Percentiles rank a stretch among this genome's conserved stretches.
These are phyloP conservation scores for Venturia nashicola DNA, from an alignment of 2,329 filamentous ascomycete species.

Conservation along the genomic window DNA sequence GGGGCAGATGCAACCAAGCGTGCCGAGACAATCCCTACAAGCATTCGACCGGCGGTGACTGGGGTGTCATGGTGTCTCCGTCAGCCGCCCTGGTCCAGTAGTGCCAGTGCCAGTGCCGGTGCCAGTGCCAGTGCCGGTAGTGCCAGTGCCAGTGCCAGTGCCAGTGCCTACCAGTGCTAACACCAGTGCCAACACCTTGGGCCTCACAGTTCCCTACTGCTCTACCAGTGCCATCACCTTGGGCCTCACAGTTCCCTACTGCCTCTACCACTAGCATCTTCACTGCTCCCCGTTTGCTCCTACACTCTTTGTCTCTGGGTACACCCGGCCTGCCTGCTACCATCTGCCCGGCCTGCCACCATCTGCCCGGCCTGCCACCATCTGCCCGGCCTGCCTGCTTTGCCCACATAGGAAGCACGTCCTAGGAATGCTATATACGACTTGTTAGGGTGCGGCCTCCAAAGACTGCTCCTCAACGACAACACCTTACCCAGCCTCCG, in stretches of 20 bases:
- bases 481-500: background rate
- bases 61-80: background rate
- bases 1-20: slow-evolving; percentile 1
- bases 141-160: background rate
- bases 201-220: too few species aligned
- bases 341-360: background rate
- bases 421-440: background rate
- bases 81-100: background rate
- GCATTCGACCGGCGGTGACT: background rate
- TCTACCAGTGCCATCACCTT: background rate
- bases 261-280: background rate
- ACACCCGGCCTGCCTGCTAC: too few species aligned
- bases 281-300: background rate
- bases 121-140: background rate
- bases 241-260: background rate
- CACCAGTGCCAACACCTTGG: background rate
- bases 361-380: background rate
- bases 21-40: slow-evolving; percentile 1
- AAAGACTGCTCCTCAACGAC: background rate
- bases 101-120: background rate
- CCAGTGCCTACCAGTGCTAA: too few species aligned
- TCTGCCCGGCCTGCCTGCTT: background rate
- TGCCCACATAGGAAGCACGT: background rate
- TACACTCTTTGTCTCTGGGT: background rate
- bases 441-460: background rate